Base-by-base conservation (phyloP, 257 asterid species). In the Lavandula angustifolia region DNA sequence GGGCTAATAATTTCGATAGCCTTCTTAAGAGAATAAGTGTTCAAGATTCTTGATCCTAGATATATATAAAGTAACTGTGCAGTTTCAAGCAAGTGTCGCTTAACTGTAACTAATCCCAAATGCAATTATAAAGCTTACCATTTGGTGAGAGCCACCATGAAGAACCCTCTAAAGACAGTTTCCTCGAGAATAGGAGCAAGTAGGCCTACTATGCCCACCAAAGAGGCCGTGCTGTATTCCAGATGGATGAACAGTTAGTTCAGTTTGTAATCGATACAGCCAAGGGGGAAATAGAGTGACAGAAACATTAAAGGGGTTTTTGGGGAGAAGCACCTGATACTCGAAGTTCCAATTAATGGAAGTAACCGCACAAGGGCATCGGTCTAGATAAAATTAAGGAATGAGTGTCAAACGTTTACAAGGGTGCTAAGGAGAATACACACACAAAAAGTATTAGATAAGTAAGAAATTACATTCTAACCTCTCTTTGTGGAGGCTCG, bases 111-210 rank as follows among this genome's bases (percentile, higher is more conserved):
- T 14, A 65, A 49, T 54, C 38, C 41, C 47, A 55, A 17, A 31
- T 42, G 62, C 55, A 59, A 49, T 9, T 52, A 44, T 22, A 62
- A 53, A 10, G 42, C 67, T 38, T 85, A 87, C 99, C 99, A 94
- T 72, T 94, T 88, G 47, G 99, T 89, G 17, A 94, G 79, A 69
- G 97, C 79, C 66, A 89, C 97, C 99, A 94, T 82, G 65, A 94
- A 75, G 69, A 94, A 94, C 35, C 99, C 99, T 79, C 99, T 81
- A 75, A 94, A 89, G 72, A 92, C 84, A 12, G 91, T 94, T 79
- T 94, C 99, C 80, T 94, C 99, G 40, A 94, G 96, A 81, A 94
- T 55, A 41, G 99, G 99, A 60, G 99, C 99, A 67, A 94, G 96
- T 57, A 94, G 72, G 4, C 99, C 99, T 9, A 97, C 82, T 69